Evolutionary conservation across 2,329 filamentous ascomycete genomes (phyloP).

Genomic region (Fusarium sp.): DNA sequence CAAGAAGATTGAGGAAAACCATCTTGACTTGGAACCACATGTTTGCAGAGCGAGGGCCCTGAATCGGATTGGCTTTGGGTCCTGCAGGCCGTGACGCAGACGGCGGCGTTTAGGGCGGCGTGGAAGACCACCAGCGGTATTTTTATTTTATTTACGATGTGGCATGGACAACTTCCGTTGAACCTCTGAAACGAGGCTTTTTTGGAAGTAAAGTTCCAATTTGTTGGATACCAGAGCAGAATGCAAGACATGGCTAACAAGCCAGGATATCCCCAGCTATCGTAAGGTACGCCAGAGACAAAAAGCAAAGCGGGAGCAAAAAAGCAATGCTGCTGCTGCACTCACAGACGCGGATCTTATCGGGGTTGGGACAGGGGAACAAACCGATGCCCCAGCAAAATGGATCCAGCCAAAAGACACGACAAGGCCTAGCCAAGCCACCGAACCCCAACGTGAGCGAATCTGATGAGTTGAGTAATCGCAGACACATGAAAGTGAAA

Average conservation of each 20-base stretch:
- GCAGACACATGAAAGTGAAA: slow-evolving; percentile 32
- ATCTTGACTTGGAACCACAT: slow-evolving; percentile 6
- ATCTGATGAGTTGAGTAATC: slow-evolving; percentile 36
- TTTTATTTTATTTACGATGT: not conserved
- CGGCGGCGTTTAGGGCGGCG: slow-evolving; percentile 30
- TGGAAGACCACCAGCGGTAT: slow-evolving; percentile 18
- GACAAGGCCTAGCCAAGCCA: slow-evolving; percentile 42
- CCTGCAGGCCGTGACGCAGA: slow-evolving; percentile 37
- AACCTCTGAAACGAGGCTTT: slow-evolving; percentile 37
- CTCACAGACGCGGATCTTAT: slow-evolving; percentile 43
- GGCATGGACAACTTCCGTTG: slow-evolving; percentile 34
- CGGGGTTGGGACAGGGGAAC: slow-evolving; percentile 28
- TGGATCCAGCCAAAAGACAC: slow-evolving; percentile 21
- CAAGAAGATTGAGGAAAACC: slow-evolving; percentile 11
- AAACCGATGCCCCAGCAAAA: slow-evolving; percentile 32
- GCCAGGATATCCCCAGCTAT: slow-evolving; percentile 10
- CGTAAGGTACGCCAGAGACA: slow-evolving; percentile 20
- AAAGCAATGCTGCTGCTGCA: too few relatives aligned
- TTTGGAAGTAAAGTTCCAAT: slow-evolving; percentile 23
- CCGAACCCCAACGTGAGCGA: slow-evolving; percentile 38
- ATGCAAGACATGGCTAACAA: slow-evolving; percentile 20
- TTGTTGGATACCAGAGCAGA: slow-evolving; percentile 29
- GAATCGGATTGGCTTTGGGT: slow-evolving; percentile 24
- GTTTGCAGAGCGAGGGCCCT: slow-evolving; percentile 22
- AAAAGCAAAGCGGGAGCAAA: slow-evolving; percentile 22